Evolutionary conservation across 139 green algal genomes (phyloP).

Genomic region (Coelastrella sp.): DNA sequence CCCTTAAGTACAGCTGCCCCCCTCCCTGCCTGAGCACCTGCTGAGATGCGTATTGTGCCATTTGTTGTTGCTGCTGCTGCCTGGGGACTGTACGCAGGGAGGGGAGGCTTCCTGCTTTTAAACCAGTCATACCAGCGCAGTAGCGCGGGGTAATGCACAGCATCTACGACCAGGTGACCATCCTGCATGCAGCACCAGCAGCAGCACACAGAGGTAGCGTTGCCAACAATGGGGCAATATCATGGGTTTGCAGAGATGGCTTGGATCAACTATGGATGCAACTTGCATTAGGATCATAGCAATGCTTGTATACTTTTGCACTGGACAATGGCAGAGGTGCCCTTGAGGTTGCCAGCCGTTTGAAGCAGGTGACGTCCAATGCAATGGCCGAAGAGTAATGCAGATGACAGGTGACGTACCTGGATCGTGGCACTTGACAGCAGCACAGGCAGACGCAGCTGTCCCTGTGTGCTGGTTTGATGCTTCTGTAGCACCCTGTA

Average conservation of each 20-base stretch:
- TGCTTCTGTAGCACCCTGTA: neutral
- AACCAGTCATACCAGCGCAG: slow-evolving; percentile 11
- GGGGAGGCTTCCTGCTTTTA: neutral
- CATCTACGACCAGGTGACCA: neutral
- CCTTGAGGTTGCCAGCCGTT: too few species aligned
- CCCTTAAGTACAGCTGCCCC: too few species aligned
- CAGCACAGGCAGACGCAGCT: slow-evolving; percentile 24
- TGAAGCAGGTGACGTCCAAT: too few species aligned
- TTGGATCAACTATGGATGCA: too few species aligned
- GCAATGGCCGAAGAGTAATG: too few species aligned
- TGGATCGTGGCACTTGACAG: neutral
- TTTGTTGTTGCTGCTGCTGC: neutral
- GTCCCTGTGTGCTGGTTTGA: neutral
- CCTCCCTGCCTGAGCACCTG: neutral
- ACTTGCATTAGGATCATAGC: too few species aligned
- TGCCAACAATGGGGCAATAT: too few species aligned
- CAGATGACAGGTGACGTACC: neutral
- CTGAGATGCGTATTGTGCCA: neutral
- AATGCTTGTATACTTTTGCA: too few species aligned
- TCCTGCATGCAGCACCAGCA: neutral
- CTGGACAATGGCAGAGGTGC: too few species aligned
- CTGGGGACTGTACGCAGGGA: neutral
- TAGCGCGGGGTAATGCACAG: slow-evolving; percentile 12
- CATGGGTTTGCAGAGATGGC: too few species aligned
- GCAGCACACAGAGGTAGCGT: too few species aligned